phyloP scores from a whole-genome alignment of 1,139 yeast genomes.

The Candida sp. region DNA sequence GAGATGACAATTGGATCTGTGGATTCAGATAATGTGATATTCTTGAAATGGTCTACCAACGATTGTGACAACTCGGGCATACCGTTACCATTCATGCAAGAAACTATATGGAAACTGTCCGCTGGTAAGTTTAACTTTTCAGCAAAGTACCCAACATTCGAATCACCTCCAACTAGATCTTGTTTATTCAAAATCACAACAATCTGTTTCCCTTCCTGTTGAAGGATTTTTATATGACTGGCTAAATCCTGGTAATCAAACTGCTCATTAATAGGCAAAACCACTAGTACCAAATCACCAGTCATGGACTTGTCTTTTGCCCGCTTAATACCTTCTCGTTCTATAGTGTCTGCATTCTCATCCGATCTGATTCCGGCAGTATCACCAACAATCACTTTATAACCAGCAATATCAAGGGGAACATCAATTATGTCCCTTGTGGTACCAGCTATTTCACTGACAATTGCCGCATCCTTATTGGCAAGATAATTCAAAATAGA shows the following conservation, averaged over 20 bases:
- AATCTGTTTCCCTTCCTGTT: constrained; percentile 22
- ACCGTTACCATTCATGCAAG: constrained; percentile 63
- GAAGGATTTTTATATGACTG: constrained; percentile 29
- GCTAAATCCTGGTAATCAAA: constrained; percentile 18
- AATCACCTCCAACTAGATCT: constrained; percentile 44
- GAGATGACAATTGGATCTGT: constrained; percentile 70
- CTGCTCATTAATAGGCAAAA: constrained; percentile 37
- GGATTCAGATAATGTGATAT: constrained; percentile 44
- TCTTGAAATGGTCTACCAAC: constrained; percentile 35
- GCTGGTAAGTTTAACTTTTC: constrained; percentile 20
- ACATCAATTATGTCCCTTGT: constrained; percentile 88
- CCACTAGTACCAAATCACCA: constrained; percentile 61
- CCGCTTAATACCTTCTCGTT: constrained; percentile 76
- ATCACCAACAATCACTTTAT: constrained; percentile 80
- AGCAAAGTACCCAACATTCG: constrained; percentile 15
- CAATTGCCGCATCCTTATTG: constrained; percentile 84
- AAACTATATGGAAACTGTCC: constrained; percentile 43
- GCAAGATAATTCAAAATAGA: constrained; percentile 74
- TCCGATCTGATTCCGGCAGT: constrained; percentile 86
- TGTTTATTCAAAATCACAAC: constrained; percentile 56
- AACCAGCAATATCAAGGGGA: constrained; percentile 79
- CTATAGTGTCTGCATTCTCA: constrained; percentile 55
- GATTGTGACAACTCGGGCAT: constrained; percentile 39
- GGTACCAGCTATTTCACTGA: constrained; percentile 90
- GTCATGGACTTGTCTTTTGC: constrained; percentile 57